These are phyloP conservation scores for Myxozyma neotropica DNA, from an alignment of 805 yeast species.

Conservation along the genomic window DNA sequence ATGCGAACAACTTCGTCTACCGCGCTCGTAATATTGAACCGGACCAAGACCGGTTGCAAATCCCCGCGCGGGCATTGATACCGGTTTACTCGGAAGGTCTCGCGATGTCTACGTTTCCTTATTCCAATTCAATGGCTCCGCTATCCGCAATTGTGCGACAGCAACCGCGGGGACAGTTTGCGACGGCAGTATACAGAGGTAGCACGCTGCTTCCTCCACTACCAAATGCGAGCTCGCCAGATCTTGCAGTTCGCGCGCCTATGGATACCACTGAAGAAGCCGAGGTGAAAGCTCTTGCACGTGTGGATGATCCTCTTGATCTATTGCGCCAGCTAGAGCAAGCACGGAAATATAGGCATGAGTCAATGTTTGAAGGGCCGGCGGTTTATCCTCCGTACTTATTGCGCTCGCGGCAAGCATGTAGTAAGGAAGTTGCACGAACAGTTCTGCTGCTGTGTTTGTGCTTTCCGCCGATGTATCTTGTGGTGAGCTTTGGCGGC, in stretches of 20 bases:
- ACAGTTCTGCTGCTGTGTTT: constrained; percentile 34
- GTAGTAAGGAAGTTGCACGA: constrained; percentile 29
- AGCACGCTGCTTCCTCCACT: constrained; percentile 25
- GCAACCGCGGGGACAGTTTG: constrained; percentile 28
- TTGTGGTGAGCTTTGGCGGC: constrained; percentile 45
- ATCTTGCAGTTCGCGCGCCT: background rate
- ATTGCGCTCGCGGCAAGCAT: constrained; percentile 6
- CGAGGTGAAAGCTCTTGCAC: background rate
- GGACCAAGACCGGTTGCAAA: constrained; percentile 8
- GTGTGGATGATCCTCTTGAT: constrained; percentile 16
- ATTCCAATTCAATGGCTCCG: constrained; percentile 40
- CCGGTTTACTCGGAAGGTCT: constrained; percentile 37
- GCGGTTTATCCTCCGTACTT: constrained; percentile 6
- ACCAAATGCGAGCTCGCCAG: constrained; percentile 7
- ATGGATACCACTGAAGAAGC: background rate
- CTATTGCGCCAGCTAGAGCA: constrained; percentile 17
- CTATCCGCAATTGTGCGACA: constrained; percentile 25
- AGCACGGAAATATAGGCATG: constrained; percentile 13
- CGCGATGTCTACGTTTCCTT: constrained; percentile 39
- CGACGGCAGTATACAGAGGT: constrained; percentile 15
- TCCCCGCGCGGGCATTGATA: constrained; percentile 29
- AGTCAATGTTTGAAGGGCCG: constrained; percentile 19
- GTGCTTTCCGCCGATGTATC: constrained; percentile 46
- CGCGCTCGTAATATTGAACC: constrained; percentile 20
- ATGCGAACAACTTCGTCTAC: constrained; percentile 15